Base-by-base conservation (phyloP, 768 basidiomycete genomes). In the Boletus rubescentipes region DNA sequence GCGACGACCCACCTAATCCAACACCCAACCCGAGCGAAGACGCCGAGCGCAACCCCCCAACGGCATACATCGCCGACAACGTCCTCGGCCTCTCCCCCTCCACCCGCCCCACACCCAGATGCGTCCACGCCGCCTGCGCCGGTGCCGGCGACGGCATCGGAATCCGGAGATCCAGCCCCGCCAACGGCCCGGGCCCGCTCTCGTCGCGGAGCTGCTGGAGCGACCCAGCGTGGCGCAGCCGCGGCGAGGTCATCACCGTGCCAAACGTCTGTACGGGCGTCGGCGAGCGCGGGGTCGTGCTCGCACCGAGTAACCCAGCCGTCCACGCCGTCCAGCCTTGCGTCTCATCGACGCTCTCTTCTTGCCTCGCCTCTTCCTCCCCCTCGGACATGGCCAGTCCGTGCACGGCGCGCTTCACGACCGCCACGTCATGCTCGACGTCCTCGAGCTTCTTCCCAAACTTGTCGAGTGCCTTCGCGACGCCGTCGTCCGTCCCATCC, bases 341-440 rank as follows among this genome's bases (percentile, higher is more conserved):
- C 3, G 34, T n/a, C 14, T 9, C 34, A 18, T 26, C 53, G 11
- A 6, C n/a, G 11, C 4, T 23, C 23, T 20, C 30, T 2, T 12
- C 46, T 1, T 2, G 26, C 0, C 15, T 32, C 5, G 37, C 49
- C 3, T 2, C 54, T 1, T n/a, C n/a, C 4, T 30, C 55, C 7
- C 15, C 56, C 1, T 51, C 63, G 4, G 5, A 12, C 41, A 52
- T 34, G n/a, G 49, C 29, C 14, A 59, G 67, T 44, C 81, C 82
- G 57, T 88, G 78, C 31, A 85, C 59, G 0, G 77, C 77, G 12
- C 75, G 75, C 66, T 91, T 90, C 54, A 92, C 71, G 7, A 77
- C 76, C 0, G 85, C 86, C 40, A 91, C 83, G 65, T 93, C 91
- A 55, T 91, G 87, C 55, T 88, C 76, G 18, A 91, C 77, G 61